Percentiles rank a stretch among this genome's conserved stretches.
These are phyloP conservation scores for Rehmannia glutinosa DNA, from an alignment of 257 asterid species.

Conservation along the genomic window DNA sequence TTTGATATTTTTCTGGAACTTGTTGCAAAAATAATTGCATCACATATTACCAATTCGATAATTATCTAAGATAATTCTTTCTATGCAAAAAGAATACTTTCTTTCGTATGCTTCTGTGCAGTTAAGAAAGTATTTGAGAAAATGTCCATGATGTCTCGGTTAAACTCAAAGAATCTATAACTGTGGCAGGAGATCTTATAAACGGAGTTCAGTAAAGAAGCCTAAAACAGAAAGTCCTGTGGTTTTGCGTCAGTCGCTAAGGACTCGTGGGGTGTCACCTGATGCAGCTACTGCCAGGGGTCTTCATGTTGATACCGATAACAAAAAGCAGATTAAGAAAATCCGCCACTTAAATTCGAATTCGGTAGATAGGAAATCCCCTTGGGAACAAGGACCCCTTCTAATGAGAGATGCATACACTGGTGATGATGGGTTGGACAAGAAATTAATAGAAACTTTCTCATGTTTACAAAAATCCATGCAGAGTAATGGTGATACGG, in stretches of 20 bases:
- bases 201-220: slow-evolving; percentile 56
- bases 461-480: slow-evolving; percentile 21
- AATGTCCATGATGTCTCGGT: slow-evolving; percentile 3
- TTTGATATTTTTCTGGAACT: background rate
- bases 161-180: background rate
- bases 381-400: slow-evolving; percentile 42
- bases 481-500: slow-evolving; percentile 19
- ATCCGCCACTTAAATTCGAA: slow-evolving; percentile 4
- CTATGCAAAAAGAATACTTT: no score
- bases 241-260: slow-evolving; percentile 84
- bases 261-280: slow-evolving; percentile 79
- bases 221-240: slow-evolving; percentile 49
- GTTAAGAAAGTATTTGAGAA: background rate
- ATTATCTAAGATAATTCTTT: background rate
- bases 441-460: slow-evolving; percentile 33
- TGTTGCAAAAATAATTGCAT: background rate
- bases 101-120: background rate
- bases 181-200: slow-evolving; percentile 58
- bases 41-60: slow-evolving; percentile 4
- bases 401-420: slow-evolving; percentile 48
- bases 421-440: slow-evolving; percentile 43
- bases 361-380: slow-evolving; percentile 9
- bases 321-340: slow-evolving; percentile 16
- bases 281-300: slow-evolving; percentile 63
- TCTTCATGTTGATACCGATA: slow-evolving; percentile 39